These are phyloP conservation scores for Pinus albicaulis DNA, from an alignment of 75 land plant species.

Conservation along the genomic window DNA sequence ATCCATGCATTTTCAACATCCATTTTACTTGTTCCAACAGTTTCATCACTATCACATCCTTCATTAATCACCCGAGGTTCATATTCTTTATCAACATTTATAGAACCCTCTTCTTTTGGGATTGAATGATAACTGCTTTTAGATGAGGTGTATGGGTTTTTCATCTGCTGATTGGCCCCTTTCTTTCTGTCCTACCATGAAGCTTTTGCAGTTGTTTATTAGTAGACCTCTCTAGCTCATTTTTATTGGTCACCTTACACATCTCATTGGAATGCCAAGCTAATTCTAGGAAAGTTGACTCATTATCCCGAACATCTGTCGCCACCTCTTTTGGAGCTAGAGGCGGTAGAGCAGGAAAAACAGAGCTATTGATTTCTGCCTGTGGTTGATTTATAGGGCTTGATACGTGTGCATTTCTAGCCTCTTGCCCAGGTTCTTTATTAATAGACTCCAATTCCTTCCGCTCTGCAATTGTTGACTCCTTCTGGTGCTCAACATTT, in stretches of 20 bases:
- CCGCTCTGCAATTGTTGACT: conserved; percentile 24
- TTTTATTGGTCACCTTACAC: conserved; percentile 40
- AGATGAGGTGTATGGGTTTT: no score
- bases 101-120: no score
- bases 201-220: no score
- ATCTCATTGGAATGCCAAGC: conserved; percentile 58
- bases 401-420: conserved; percentile 5
- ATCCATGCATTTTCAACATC: no score
- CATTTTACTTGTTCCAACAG: no score
- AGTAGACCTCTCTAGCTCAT: conserved; percentile 13
- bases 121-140: no score
- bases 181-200: no score
- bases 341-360: conserved; percentile 21
- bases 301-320: conserved; percentile 29
- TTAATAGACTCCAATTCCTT: conserved; percentile 12
- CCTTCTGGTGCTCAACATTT: conserved; percentile 68
- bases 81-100: no score
- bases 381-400: conserved; percentile 1
- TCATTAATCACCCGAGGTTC: no score
- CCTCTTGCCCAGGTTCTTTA: conserved; percentile 18
- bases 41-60: no score
- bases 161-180: no score
- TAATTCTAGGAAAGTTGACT: conserved; percentile 38
- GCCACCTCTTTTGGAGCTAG: conserved; percentile 38
- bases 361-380: neutral